phyloP scores from a whole-genome alignment of 495 filamentous ascomycete species.

The Penicillium ucsense region DNA sequence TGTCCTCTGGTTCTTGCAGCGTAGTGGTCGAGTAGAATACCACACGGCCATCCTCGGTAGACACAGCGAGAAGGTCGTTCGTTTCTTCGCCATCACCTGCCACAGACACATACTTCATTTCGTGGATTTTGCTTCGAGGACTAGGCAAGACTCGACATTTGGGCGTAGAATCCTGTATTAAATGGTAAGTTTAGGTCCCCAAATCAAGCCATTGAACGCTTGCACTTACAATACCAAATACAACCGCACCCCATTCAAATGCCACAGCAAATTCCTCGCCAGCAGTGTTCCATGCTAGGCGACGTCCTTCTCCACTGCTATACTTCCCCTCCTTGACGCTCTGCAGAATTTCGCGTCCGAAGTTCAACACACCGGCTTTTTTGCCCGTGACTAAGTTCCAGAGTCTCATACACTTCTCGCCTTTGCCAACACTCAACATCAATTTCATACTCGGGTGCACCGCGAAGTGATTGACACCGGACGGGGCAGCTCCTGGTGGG shows the following conservation, averaged over 20 bases:
- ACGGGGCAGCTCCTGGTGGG: slow-evolving; percentile 66
- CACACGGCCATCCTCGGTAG: slow-evolving; percentile 88
- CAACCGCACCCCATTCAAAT: slow-evolving; percentile 76
- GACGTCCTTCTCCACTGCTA: slow-evolving; percentile 72
- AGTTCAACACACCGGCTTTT: slow-evolving; percentile 86
- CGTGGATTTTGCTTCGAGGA: slow-evolving; percentile 69
- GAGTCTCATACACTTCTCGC: slow-evolving; percentile 81
- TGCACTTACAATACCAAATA: slow-evolving; percentile 66
- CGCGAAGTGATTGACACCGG: slow-evolving; percentile 91
- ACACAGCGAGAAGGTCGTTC: slow-evolving; percentile 55
- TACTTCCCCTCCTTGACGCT: slow-evolving; percentile 67
- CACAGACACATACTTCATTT: slow-evolving; percentile 59
- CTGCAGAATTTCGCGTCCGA: slow-evolving; percentile 54
- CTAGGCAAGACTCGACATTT: slow-evolving; percentile 59
- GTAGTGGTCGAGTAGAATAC: slow-evolving; percentile 68
- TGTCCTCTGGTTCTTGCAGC: slow-evolving; percentile 21
- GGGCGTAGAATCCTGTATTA: slow-evolving; percentile 59
- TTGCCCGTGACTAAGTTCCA: slow-evolving; percentile 97
- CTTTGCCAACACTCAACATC: slow-evolving; percentile 81
- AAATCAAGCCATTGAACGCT: neutral
- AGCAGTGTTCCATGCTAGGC: slow-evolving; percentile 66
- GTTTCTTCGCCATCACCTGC: slow-evolving; percentile 26
- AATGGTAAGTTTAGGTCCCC: slow-evolving; percentile 7
- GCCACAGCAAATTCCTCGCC: slow-evolving; percentile 78
- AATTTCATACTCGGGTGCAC: slow-evolving; percentile 94